Conservation (phyloP, 2,329 filamentous ascomycete species). For the Alternaria sp. region DNA sequence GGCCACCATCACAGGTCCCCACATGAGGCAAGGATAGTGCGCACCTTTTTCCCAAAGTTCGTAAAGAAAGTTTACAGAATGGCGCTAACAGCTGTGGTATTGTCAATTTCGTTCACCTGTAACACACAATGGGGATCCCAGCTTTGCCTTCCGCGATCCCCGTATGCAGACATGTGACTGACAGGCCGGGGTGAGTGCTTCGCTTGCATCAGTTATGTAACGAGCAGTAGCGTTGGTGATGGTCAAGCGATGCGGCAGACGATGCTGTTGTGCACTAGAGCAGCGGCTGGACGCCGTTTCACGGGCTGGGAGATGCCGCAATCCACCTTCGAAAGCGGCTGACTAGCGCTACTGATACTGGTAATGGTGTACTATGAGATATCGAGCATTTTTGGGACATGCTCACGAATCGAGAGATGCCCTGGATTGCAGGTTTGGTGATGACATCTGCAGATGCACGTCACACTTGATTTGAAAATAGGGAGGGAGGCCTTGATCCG, state of each 20-base stretch:
- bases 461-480: slow-evolving; percentile 2
- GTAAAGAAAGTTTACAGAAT: slow-evolving; percentile 10
- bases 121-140: slow-evolving; percentile 2
- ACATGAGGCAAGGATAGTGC: slow-evolving; percentile 13
- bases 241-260: slow-evolving; percentile 7
- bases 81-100: slow-evolving; percentile 15
- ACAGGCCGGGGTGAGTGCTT: slow-evolving; percentile 14
- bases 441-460: slow-evolving; percentile 12
- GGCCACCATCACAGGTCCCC: slow-evolving; percentile 10
- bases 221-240: slow-evolving; percentile 10
- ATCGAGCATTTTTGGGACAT: neutral
- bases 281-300: slow-evolving; percentile 14
- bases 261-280: slow-evolving; percentile 10
- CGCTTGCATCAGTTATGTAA: slow-evolving; percentile 11
- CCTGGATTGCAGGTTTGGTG: slow-evolving; percentile 1
- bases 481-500: neutral
- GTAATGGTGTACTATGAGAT: slow-evolving; percentile 5
- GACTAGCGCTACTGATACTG: slow-evolving; percentile 5
- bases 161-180: slow-evolving; percentile 13
- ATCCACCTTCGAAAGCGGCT: slow-evolving; percentile 8
- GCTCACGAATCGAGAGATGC: slow-evolving; percentile 3
- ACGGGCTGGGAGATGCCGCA: slow-evolving; percentile 7
- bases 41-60: neutral
- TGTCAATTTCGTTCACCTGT: slow-evolving; percentile 4
- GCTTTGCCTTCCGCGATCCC: slow-evolving; percentile 4